phyloP scores from a whole-genome alignment of 129 eudicot species.

The Logfia minima region DNA sequence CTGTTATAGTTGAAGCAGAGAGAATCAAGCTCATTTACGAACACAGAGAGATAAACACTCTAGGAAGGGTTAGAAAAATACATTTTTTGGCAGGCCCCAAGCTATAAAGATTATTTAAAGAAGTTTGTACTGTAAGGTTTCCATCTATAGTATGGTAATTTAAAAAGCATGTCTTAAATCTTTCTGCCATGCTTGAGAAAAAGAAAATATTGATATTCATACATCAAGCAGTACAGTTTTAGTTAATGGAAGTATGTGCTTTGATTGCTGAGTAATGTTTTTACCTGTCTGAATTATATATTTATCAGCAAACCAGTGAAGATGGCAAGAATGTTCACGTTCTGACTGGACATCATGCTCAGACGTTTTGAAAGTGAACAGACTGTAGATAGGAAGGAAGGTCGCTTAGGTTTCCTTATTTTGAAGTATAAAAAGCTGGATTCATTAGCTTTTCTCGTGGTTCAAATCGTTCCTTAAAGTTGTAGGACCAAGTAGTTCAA shows the following conservation, averaged over 20 bases:
- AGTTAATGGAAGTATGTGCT: slow-evolving; percentile 26
- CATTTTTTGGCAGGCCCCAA: not conserved
- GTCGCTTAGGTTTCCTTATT: slow-evolving; percentile 41
- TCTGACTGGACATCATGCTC: slow-evolving; percentile 49
- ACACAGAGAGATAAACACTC: not conserved
- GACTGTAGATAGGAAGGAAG: slow-evolving; percentile 42
- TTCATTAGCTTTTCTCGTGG: slow-evolving; percentile 36
- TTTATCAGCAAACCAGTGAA: slow-evolving; percentile 48
- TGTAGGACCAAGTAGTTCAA: slow-evolving; percentile 28
- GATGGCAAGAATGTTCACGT: slow-evolving; percentile 44
- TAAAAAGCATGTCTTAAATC: not conserved
- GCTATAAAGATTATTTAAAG: not conserved
- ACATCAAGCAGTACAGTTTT: slow-evolving; percentile 20
- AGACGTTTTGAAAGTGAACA: slow-evolving; percentile 47
- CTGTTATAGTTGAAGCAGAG: not conserved
- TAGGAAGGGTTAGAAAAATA: not conserved
- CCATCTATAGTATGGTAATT: slow-evolving; percentile 7
- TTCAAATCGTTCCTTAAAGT: slow-evolving; percentile 39
- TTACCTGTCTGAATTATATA: slow-evolving; percentile 45
- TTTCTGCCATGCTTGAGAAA: slow-evolving; percentile 3
- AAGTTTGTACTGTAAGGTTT: slow-evolving; percentile 21
- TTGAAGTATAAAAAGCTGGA: slow-evolving; percentile 41
- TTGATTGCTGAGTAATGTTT: slow-evolving; percentile 33
- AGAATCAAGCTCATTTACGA: not conserved
- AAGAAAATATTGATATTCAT: slow-evolving; percentile 15